phyloP scores from a whole-genome alignment of 2,329 filamentous ascomycete species.

The Diaporthe eres region DNA sequence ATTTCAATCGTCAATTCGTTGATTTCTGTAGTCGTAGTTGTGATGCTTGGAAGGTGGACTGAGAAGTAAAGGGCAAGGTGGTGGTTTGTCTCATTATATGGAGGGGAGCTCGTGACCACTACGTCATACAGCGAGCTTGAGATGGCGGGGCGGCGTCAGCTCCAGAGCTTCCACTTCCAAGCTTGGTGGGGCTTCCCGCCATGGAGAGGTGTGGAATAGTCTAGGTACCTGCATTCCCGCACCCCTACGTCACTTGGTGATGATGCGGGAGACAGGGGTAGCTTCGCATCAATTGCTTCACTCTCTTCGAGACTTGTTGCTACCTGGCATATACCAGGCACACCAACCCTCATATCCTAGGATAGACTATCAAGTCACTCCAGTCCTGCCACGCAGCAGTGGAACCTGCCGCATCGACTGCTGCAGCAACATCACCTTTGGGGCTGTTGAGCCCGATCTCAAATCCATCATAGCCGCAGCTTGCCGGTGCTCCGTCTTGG shows the following conservation, averaged over 20 bases:
- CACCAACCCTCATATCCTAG: neutral
- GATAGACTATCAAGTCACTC: neutral
- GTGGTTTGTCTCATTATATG: slow-evolving; percentile 39
- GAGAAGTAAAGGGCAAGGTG: slow-evolving; percentile 5
- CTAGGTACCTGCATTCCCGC: slow-evolving; percentile 37
- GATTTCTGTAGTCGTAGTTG: slow-evolving; percentile 33
- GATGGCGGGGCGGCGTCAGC: slow-evolving; percentile 37
- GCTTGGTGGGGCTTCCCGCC: slow-evolving; percentile 34
- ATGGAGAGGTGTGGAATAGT: slow-evolving; percentile 3
- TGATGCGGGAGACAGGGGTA: slow-evolving; percentile 37
- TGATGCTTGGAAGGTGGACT: slow-evolving; percentile 1
- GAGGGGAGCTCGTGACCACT: slow-evolving; percentile 38
- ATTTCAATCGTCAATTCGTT: slow-evolving; percentile 34
- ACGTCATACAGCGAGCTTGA: slow-evolving; percentile 38
- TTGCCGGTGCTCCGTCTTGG: slow-evolving; percentile 18
- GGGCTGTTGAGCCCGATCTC: slow-evolving; percentile 1
- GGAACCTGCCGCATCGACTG: neutral
- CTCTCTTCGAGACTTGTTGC: neutral
- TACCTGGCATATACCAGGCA: neutral
- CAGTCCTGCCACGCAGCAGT: slow-evolving; percentile 7
- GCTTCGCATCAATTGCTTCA: slow-evolving; percentile 10
- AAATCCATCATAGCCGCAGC: slow-evolving; percentile 22
- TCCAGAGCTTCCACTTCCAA: slow-evolving; percentile 27
- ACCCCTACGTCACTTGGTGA: slow-evolving; percentile 40
- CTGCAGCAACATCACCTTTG: slow-evolving; percentile 3